These are phyloP conservation scores for Teunomyces panamensis DNA, from an alignment of 805 yeast genomes.

Conservation along the genomic window DNA sequence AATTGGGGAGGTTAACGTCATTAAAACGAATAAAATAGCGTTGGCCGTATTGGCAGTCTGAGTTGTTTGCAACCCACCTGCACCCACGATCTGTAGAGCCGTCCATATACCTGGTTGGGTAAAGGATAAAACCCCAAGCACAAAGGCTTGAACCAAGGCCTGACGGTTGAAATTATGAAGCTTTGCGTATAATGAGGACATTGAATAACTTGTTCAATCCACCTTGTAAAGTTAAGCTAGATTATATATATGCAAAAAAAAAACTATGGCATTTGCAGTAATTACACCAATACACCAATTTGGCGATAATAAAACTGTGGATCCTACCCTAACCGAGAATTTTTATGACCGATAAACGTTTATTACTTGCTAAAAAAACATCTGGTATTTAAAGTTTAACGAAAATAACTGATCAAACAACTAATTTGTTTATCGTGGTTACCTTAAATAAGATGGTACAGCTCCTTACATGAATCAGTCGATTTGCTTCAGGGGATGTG, in stretches of 20 bases:
- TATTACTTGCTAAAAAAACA: too few relatives aligned
- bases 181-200: slow-evolving; percentile 1
- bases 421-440: too few relatives aligned
- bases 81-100: background rate
- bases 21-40: background rate
- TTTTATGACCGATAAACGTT: background rate
- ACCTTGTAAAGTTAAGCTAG: background rate
- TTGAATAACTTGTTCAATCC: background rate
- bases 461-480: too few relatives aligned
- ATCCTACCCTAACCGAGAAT: background rate
- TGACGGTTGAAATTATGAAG: background rate
- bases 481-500: too few relatives aligned
- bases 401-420: too few relatives aligned
- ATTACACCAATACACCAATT: background rate
- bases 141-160: slow-evolving; percentile 1
- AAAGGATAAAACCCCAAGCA: background rate
- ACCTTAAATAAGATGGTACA: too few relatives aligned
- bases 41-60: slow-evolving; percentile 1
- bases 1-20: slow-evolving; percentile 1
- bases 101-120: slow-evolving; percentile 2
- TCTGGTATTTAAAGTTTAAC: too few relatives aligned
- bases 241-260: background rate
- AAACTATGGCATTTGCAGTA: slow-evolving; percentile 2
- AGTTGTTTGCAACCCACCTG: slow-evolving; percentile 2
- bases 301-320: slow-evolving; percentile 1